phyloP scores from a whole-genome alignment of 441 rosid species.

The Cnidoscolus chayamansa region DNA sequence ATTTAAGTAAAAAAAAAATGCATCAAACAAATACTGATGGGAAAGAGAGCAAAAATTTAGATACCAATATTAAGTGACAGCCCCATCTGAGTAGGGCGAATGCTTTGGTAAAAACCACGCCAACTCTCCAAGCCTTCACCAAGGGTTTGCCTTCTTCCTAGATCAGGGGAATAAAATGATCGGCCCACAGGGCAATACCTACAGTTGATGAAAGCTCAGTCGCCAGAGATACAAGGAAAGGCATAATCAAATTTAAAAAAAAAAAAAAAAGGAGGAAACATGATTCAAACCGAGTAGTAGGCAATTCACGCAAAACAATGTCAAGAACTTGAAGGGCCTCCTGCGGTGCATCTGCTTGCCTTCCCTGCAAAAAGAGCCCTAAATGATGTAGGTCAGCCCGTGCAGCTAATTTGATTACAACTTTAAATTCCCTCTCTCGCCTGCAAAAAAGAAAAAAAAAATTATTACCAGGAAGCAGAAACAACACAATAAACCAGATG shows the following conservation, averaged over 20 bases:
- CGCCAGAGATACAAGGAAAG: neutral
- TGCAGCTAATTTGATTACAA: conserved; percentile 81
- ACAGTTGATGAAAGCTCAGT: conserved; percentile 20
- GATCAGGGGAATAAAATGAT: conserved; percentile 81
- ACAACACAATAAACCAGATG: neutral
- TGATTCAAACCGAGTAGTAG: conserved; percentile 55
- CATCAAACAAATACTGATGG: neutral
- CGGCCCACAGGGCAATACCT: conserved; percentile 91
- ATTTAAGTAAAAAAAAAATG: neutral
- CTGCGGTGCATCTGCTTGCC: conserved; percentile 92
- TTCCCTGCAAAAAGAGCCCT: conserved; percentile 81
- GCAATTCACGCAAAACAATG: conserved; percentile 92
- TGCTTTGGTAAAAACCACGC: conserved; percentile 98
- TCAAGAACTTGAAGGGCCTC: conserved; percentile 96
- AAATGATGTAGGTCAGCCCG: conserved; percentile 89
- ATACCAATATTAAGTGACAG: conserved; percentile 84
- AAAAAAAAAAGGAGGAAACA: conserved; percentile 9
- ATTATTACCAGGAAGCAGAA: neutral
- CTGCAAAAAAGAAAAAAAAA: conserved; percentile 38
- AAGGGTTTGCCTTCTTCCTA: conserved; percentile 74
- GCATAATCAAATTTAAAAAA: neutral
- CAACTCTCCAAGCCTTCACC: conserved; percentile 97
- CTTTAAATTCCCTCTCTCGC: conserved; percentile 71
- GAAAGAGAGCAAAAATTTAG: neutral
- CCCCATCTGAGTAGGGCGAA: conserved; percentile 98